Base-by-base conservation (phyloP, 805 yeast species). In the Metschnikowia borealis region DNA sequence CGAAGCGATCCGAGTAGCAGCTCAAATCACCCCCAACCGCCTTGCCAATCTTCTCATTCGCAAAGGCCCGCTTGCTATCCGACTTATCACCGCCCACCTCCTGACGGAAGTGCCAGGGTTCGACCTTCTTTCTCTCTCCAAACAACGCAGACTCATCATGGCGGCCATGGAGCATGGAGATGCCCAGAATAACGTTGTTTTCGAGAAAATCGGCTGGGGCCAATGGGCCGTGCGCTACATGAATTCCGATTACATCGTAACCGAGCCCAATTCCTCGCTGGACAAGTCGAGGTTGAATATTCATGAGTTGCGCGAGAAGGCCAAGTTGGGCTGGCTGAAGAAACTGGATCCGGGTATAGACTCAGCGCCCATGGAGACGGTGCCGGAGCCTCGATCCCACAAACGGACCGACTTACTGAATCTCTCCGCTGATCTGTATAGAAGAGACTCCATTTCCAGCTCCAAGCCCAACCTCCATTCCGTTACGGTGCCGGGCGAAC, bases 201-300 rank as follows among this genome's bases (percentile, higher is more conserved):
- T 91, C 69, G 96, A 89, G 62, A 91, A 91, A 69, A 89, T 91
- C 32, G 97, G 97, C 20, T 91, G 98, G 98, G 98, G 98, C 52
- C 95, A 91, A 66, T 91, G 98, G 98, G 87, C 87, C 21, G 95
- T 91, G 2, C 78, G 83, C 59, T 70, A 73, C 44, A 81, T 61
- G 59, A 77, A 67, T 63, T 76, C 68, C 31, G 72, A 78, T 66
- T 64, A 60, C 60, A 59, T 74, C 66, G 64, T 77, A 60, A 77
- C 79, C 38, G 81, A 58, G 35, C 51, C 60, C n/a, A 56, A 46
- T 45, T 48, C 50, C 5, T 34, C 52, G 2, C 44, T 32, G 20
- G 47, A 67, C 63, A 67, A 67, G 62, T 56, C 65, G 52, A 57
- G 58, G 43, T 38, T 49, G 55, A 58, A 52, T 47, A 68, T 71